Base-by-base conservation (phyloP, 805 yeast species). In the Saccharomyces kudriavzevii region DNA sequence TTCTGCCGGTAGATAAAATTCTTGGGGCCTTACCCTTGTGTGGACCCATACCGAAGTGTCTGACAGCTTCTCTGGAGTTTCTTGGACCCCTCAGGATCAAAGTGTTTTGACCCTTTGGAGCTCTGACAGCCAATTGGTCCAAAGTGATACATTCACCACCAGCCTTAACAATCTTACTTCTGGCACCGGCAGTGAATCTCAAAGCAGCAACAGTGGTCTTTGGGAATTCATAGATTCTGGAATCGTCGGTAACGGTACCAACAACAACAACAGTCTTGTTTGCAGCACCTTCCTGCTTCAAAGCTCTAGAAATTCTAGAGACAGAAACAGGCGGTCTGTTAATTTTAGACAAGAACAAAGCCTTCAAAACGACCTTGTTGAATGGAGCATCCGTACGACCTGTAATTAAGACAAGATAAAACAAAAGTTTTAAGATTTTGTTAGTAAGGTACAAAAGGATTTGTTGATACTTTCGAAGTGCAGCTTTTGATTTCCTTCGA, bases 21-120 rank as follows among this genome's bases (percentile, higher is more conserved):
- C 95, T 90, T 81, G 99, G 99, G 74, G 98, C 98, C 89, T 94
- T 94, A 82, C 83, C 80, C 85, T 89, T 89, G 95, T 94, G 99
- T 74, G 99, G 99, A 82, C 99, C 99, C 78, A 92, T 76, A 78
- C 99, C 99, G 76, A 94, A 94, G 87, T 94, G 98, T 84, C 97
- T 89, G 72, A 89, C 98, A 72, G 98, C 97, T 83, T 94, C 97
- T 84, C 99, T 89, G 79, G 96, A 74, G 81, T 81, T 84, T 88
- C 97, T 90, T 81, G 98, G 96, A 77, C 99, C 99, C 84, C 98
- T 89, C 76, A 94, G 81, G 73, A 92, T 80, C 77, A 94, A 79
- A 68, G 99, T 94, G 96, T 94, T 94, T 79, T 89, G 86, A 80
- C 99, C 99, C 78, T 91, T 90, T 79, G 99, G 99, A 77, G 98